Base-by-base conservation (phyloP, 768 basidiomycete genomes). In the Phanerochaete carnosa region DNA sequence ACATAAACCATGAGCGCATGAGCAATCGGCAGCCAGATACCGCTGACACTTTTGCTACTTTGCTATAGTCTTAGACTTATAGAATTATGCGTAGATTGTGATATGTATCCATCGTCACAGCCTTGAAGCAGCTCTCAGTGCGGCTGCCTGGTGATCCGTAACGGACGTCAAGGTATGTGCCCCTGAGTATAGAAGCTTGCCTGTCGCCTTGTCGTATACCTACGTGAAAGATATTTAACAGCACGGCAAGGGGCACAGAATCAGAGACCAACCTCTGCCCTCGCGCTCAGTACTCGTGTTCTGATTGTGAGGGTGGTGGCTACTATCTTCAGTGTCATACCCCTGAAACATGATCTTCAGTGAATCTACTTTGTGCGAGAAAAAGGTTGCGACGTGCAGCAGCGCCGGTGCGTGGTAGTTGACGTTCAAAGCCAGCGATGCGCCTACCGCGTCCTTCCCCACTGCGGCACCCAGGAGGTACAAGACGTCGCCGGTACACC, bases 191-290 rank as follows among this genome's bases (percentile, higher is more conserved):
- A 71, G 45, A n/a, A 71, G 43, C 26, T 47, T 57, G 2, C 65
- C 67, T 7, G 62, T 65, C 19, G 43, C 43, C 60, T 64, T 66
- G 57, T 69, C 65, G 28, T 67, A 69, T 11, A 68, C 63, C 70
- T 70, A 26, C 5, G 5, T 4, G 28, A n/a, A 13, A 19, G 33
- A 13, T 52, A 32, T 16, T 23, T 33, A 1, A 19, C 19, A 35
- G 33, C 33, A 15, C 33, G n/a, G 26, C 16, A 25, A n/a, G n/a
- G n/a, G n/a, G n/a, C n/a, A 22, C 32, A 16, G 45, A 37, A 29
- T 16, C 25, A 30, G 37, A 25, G 26, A 28, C 60, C 19, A 45
- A 69, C 70, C 67, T 71, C 70, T 35, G 59, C 63, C 9, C 67
- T 57, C 29, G 66, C 60, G 2, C 60, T 52, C 11, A 59, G 45